Percentiles rank a stretch among this genome's conserved stretches.
phyloP scores from a whole-genome alignment of 805 yeast species.

The Teunomyces lycoperdinae region DNA sequence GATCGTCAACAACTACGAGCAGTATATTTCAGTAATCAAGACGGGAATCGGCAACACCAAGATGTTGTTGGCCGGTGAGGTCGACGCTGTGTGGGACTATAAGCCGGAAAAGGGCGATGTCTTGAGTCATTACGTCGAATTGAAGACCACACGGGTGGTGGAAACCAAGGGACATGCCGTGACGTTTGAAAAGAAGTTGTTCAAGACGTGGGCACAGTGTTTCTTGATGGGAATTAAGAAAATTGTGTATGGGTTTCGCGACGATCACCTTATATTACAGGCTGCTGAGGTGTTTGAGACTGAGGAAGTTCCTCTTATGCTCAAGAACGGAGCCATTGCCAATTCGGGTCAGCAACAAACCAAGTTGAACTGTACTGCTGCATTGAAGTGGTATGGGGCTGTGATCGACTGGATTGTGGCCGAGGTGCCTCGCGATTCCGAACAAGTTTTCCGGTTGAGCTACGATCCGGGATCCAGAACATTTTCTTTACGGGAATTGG shows the following conservation, averaged over 20 bases:
- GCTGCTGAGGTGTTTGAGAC: constrained; percentile 74
- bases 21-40: constrained; percentile 74
- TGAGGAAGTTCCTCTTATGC: constrained; percentile 69
- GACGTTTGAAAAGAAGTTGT: constrained; percentile 71
- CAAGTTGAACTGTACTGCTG: constrained; percentile 69
- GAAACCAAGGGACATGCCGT: constrained; percentile 55
- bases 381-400: constrained; percentile 85
- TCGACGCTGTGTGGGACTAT: constrained; percentile 86
- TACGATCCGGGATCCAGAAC: constrained; percentile 56
- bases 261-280: constrained; percentile 60
- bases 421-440: constrained; percentile 46
- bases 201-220: constrained; percentile 90
- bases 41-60: constrained; percentile 78
- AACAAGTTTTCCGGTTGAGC: constrained; percentile 51
- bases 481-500: constrained; percentile 49
- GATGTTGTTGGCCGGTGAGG: constrained; percentile 80
- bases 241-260: constrained; percentile 83
- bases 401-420: constrained; percentile 72
- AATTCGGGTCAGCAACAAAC: constrained; percentile 12
- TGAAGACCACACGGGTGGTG: constrained; percentile 68
- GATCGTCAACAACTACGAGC: constrained; percentile 68
- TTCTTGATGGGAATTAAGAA: constrained; percentile 82
- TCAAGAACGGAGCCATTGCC: constrained; percentile 49
- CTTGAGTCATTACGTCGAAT: constrained; percentile 75
- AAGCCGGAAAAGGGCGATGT: constrained; percentile 55